phyloP scores from a whole-genome alignment of 2,329 filamentous ascomycete species.

The Aotearoamyces nothofagi region DNA sequence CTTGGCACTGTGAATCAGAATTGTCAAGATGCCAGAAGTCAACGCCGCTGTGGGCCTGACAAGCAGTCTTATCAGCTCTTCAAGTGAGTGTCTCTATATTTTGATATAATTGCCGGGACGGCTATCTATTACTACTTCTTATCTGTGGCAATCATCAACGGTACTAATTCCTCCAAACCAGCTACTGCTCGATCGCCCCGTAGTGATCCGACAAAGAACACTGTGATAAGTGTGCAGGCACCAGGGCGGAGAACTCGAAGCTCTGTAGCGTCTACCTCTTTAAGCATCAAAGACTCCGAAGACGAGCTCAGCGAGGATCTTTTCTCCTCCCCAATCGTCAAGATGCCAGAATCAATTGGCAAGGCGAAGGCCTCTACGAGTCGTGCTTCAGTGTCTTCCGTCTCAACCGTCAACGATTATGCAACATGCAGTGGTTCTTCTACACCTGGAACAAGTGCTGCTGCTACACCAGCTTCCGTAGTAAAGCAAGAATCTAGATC shows the following conservation, averaged over 20 bases:
- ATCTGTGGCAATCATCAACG: no score
- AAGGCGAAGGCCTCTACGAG: slow-evolving; percentile 12
- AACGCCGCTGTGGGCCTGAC: no score
- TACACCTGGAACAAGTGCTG: slow-evolving; percentile 45
- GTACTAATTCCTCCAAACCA: no score
- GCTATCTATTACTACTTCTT: no score
- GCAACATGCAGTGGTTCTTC: slow-evolving; percentile 33
- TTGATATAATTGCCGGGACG: no score
- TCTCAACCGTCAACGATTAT: slow-evolving; percentile 23
- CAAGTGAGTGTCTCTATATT: no score
- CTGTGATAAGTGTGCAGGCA: not conserved
- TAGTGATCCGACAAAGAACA: not conserved
- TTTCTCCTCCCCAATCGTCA: no score
- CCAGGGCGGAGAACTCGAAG: slow-evolving; percentile 2
- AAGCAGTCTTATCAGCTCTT: no score
- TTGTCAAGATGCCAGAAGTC: no score
- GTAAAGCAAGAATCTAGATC: slow-evolving; percentile 17
- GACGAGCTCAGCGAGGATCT: not conserved
- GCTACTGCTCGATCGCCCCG: not conserved
- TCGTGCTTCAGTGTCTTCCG: slow-evolving; percentile 23
- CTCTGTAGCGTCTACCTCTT: slow-evolving; percentile 1
- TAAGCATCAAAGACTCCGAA: not conserved
- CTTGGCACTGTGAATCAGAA: no score
- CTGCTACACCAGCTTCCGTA: slow-evolving; percentile 32
- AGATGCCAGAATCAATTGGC: no score